phyloP scores from a whole-genome alignment of 202 grass and related monocot genomes.

The Hordeum pubiflorum region DNA sequence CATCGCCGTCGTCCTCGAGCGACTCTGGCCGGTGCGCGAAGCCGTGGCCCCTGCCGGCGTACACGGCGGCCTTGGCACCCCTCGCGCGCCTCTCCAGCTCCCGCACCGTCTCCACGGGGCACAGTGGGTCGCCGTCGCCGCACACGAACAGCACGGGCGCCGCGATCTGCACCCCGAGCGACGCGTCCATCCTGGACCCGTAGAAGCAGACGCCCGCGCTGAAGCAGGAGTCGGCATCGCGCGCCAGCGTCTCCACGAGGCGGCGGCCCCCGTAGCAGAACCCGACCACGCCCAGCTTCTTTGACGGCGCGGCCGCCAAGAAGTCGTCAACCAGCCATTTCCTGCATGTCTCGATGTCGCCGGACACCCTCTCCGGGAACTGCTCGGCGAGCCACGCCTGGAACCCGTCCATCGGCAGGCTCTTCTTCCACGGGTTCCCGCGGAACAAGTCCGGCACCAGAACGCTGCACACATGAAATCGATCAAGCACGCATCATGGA shows the following conservation, averaged over 20 bases:
- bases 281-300: conserved; percentile 68
- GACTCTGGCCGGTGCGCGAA: conserved; percentile 78
- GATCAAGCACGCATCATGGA: background rate
- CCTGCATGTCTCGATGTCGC: conserved; percentile 61
- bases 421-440: conserved; percentile 57
- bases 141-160: conserved; percentile 62
- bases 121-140: conserved; percentile 63
- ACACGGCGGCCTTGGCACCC: conserved; percentile 44
- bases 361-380: conserved; percentile 30
- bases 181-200: conserved; percentile 57
- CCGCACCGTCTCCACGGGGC: conserved; percentile 47
- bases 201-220: conserved; percentile 80
- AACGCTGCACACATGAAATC: conserved; percentile 38
- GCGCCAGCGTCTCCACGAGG: conserved; percentile 56
- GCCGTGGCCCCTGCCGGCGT: conserved; percentile 57
- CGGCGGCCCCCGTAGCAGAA: conserved; percentile 73
- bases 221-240: conserved; percentile 42
- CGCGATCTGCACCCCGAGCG: conserved; percentile 29
- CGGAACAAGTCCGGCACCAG: conserved; percentile 90
- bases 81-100: conserved; percentile 50
- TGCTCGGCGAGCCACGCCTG: conserved; percentile 42
- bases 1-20: conserved; percentile 77
- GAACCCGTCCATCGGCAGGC: conserved; percentile 19
- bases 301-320: conserved; percentile 45
- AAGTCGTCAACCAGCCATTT: conserved; percentile 77